Evolutionary conservation across 139 green algal species (phyloP).

Genomic region (Chlorella ohadii): DNA sequence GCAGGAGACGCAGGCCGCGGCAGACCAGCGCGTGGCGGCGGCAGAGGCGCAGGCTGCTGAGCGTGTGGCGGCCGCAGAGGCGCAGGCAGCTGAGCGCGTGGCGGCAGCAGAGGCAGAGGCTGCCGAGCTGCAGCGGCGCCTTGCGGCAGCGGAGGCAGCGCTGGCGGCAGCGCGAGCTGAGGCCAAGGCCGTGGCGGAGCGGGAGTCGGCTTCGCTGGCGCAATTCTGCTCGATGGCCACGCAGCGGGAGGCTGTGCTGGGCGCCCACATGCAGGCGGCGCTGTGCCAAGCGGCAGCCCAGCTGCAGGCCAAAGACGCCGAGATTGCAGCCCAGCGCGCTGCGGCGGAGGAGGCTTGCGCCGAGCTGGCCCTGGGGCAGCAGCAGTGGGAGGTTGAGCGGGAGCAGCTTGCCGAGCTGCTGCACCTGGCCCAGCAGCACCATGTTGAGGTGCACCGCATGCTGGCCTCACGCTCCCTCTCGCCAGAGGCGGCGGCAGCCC

Average conservation of each 20-base stretch:
- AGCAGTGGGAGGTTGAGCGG: background rate
- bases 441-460: background rate
- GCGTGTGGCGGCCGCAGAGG: background rate
- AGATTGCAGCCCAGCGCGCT: background rate
- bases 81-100: background rate
- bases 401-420: background rate
- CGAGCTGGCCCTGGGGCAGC: background rate
- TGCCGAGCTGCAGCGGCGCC: background rate
- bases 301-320: background rate
- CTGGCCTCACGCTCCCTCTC: background rate
- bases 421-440: background rate
- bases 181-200: background rate
- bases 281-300: background rate
- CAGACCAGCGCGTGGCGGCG: background rate
- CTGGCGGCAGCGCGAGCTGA: background rate
- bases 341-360: background rate
- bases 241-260: background rate
- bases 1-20: background rate
- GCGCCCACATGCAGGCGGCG: background rate
- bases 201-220: background rate
- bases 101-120: background rate
- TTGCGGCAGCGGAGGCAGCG: background rate
- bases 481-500: background rate
- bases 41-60: background rate
- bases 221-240: background rate